Percentiles rank a stretch among this genome's conserved stretches.
phyloP scores from a whole-genome alignment of 202 grass and related monocot species.

The Musa balbisiana region DNA sequence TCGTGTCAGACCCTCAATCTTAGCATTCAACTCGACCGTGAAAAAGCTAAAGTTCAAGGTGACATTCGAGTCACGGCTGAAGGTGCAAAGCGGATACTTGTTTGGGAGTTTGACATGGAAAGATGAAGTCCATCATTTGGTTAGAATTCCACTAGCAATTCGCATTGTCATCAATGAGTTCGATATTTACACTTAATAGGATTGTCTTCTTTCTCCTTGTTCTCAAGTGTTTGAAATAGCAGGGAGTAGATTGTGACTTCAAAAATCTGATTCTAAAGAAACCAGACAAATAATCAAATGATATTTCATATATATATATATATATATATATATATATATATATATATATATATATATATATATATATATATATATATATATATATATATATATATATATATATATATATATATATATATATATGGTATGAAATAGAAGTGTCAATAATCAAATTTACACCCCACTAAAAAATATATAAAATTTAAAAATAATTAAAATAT shows the following conservation, averaged over 20 bases:
- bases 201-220: neutral
- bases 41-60: slow-evolving; percentile 52
- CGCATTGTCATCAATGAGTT: slow-evolving; percentile 53
- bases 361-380: too few species aligned
- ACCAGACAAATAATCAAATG: too few species aligned
- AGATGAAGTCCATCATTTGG: slow-evolving; percentile 52
- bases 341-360: too few species aligned
- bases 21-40: slow-evolving; percentile 51
- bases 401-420: too few species aligned
- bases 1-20: slow-evolving; percentile 41
- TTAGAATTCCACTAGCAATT: slow-evolving; percentile 70
- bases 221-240: neutral
- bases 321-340: too few species aligned
- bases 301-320: too few species aligned
- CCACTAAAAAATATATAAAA: too few species aligned
- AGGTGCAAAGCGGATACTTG: slow-evolving; percentile 63
- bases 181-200: slow-evolving; percentile 39
- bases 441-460: too few species aligned
- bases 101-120: slow-evolving; percentile 89
- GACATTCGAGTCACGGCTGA: slow-evolving; percentile 47
- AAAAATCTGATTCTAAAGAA: neutral
- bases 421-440: too few species aligned
- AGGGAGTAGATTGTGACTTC: neutral
- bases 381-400: too few species aligned
- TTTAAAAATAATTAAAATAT: too few species aligned